Evolutionary conservation across 441 rosid species (phyloP), one percentile per base, ranked within the genome.

Genomic region (Populus tomentosa): DNA sequence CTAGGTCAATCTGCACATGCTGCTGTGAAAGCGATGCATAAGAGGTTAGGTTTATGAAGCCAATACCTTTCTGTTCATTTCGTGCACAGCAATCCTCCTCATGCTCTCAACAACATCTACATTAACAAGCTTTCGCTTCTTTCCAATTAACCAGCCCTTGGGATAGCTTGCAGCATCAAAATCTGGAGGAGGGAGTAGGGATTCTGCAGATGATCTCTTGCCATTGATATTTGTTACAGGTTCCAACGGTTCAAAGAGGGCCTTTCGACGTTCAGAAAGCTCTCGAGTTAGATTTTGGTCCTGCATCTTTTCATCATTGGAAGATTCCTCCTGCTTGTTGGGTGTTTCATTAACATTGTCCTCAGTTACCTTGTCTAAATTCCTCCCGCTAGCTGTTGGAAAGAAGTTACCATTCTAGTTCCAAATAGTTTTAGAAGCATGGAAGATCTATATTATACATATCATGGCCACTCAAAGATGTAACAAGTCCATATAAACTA

Each of bases 101-200:
- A 95, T 95, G 84, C 99, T 95, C 85, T 95, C 99, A 2, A 95
- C 99, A 1, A 95, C 98, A 82, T 95, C 99, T 59, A 95, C 97
- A 81, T 94, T 94, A 32, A 94, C 99, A 35, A 95, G 88, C 83
- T 95, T 95, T 67, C 99, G 85, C 92, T 90, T 95, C 90, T 95
- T 95, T 71, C 99, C 99, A 3, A 95, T 85, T 79, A 95, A 82
- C 98, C 99, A 95, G 6, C 99, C 98, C 71, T 92, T 92, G 0
- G 99, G 98, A 85, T 94, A 95, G 85, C 75, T 81, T 3, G 97
- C 86, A 26, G 92, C 65, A 79, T 95, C 99, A n/a, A 95, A 95
- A 84, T 95, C 99, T 1, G 98, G 99, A 6, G 99, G 98, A 6
- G 99, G 98, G 61, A 95, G 88, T 62, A 93, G 81, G 5, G 92